phyloP scores from a whole-genome alignment of 108 stramenopile species.

The Cyclotella distinguenda region DNA sequence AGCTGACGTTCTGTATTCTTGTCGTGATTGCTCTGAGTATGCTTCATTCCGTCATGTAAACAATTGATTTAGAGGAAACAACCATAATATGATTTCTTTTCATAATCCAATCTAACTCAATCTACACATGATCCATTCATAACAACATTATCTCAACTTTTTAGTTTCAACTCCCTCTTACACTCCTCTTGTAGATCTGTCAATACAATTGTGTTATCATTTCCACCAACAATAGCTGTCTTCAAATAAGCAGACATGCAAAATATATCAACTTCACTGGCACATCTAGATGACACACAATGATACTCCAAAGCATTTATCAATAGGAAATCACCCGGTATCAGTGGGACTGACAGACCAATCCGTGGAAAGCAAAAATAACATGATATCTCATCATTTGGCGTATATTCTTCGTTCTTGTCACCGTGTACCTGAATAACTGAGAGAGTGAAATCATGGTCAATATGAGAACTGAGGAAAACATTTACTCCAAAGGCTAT shows the following conservation, averaged over 20 bases:
- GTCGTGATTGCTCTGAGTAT: no score
- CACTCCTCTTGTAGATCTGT: neutral
- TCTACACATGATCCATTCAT: no score
- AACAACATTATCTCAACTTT: no score
- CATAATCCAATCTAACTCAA: no score
- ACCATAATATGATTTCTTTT: no score
- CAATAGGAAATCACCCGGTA: slow-evolving; percentile 10
- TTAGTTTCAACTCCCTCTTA: no score
- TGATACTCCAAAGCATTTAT: slow-evolving; percentile 4
- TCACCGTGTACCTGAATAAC: neutral
- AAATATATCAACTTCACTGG: neutral
- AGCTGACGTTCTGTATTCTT: no score
- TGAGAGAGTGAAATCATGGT: neutral
- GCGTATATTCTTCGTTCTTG: neutral
- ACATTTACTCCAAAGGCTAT: slow-evolving; percentile 10
- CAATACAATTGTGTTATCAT: neutral
- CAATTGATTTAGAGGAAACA: no score
- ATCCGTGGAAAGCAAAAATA: slow-evolving; percentile 10
- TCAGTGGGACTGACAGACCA: slow-evolving; percentile 1
- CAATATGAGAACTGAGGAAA: neutral
- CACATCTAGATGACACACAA: slow-evolving; percentile 1
- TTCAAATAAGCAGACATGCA: neutral
- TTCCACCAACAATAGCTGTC: slow-evolving; percentile 6
- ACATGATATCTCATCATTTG: neutral
- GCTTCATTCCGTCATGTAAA: no score